These are phyloP conservation scores for Breviolum minutum DNA, from an alignment of 73 alveolate genomes.

Conservation along the genomic window DNA sequence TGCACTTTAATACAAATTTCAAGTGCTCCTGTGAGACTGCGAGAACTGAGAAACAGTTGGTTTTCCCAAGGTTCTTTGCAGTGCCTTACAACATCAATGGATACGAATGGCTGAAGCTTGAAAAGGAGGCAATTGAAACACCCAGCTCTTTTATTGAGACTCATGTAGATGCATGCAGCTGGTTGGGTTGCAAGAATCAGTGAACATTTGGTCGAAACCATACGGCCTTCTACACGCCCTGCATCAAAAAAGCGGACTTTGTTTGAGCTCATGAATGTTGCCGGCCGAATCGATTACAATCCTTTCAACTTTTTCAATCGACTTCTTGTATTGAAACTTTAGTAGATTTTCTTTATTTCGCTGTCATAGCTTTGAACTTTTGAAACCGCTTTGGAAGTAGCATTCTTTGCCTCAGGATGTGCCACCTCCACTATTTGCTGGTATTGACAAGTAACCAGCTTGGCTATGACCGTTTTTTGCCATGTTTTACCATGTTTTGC, in stretches of 20 bases:
- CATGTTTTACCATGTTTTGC: background rate
- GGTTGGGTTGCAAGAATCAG: background rate
- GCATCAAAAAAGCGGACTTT: background rate
- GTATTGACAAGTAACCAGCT: background rate
- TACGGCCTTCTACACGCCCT: background rate
- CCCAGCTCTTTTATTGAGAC: background rate
- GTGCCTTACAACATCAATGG: constrained; percentile 32
- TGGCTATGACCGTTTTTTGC: background rate
- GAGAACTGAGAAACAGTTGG: background rate
- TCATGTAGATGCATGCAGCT: too few species aligned
- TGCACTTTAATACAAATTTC: too few species aligned
- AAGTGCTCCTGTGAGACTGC: too few species aligned
- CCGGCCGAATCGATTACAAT: too few species aligned
- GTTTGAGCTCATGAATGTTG: background rate
- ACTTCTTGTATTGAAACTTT: background rate
- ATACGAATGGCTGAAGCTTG: constrained; percentile 51
- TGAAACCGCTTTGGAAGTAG: background rate
- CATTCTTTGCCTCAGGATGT: background rate
- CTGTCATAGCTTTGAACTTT: background rate
- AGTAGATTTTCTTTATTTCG: background rate
- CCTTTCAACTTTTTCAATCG: background rate
- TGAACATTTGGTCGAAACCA: too few species aligned
- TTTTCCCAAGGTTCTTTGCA: constrained; percentile 34
- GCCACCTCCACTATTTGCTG: constrained; percentile 38
- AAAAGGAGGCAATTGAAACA: constrained; percentile 29